Conservation (phyloP, 257 asterid genomes). For the Lycium ferocissimum region DNA sequence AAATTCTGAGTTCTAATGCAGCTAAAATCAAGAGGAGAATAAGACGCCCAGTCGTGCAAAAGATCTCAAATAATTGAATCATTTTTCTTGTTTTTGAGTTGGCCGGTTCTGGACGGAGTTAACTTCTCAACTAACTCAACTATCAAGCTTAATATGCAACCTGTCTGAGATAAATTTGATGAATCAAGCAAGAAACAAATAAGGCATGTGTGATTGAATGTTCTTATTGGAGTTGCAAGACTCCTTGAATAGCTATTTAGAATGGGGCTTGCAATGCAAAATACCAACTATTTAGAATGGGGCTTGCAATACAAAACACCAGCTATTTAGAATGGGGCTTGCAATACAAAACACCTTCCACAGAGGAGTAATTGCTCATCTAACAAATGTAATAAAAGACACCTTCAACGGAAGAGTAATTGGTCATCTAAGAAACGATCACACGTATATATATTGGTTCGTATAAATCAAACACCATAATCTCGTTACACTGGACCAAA, state of each 20-base stretch:
- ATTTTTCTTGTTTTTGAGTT: too few relatives aligned
- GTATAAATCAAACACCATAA: not conserved
- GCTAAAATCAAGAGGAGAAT: too few relatives aligned
- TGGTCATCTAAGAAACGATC: not conserved
- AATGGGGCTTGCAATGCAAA: not conserved
- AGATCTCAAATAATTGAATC: too few relatives aligned
- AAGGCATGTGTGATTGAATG: not conserved
- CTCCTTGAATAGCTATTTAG: not conserved
- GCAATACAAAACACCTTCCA: not conserved
- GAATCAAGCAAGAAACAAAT: not conserved
- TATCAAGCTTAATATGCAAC: not conserved
- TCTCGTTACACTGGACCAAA: not conserved
- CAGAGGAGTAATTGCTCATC: not conserved
- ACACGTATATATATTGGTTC: not conserved
- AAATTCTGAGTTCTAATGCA: too few relatives aligned
- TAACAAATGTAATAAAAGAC: not conserved
- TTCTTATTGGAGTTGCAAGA: not conserved
- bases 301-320: not conserved
- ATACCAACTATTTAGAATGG: too few relatives aligned
- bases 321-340: not conserved
- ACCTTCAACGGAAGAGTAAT: not conserved
- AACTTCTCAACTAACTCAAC: too few relatives aligned
- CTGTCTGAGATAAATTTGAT: not conserved
- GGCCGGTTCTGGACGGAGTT: too few relatives aligned
- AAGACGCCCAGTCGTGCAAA: too few relatives aligned